A percentile compares a stretch with the other conserved stretches of the same genome.
Conservation (phyloP, 202 grass and related monocot genomes). For the Elaeis oleifera region DNA sequence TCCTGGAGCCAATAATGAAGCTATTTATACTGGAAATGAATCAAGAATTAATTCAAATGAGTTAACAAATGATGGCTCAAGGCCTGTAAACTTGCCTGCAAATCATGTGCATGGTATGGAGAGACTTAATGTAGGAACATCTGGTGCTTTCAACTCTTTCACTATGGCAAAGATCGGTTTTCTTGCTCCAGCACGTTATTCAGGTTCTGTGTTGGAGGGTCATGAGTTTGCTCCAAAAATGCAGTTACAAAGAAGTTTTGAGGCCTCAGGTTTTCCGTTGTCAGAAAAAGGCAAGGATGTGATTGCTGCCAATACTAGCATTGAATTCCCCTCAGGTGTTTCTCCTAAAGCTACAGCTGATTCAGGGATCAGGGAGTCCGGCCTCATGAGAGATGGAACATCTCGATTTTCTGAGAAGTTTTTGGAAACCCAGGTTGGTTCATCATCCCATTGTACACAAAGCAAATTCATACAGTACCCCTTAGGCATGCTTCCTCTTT, state of each 20-base stretch:
- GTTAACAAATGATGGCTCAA: conserved; percentile 12
- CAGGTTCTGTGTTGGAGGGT: conserved; percentile 54
- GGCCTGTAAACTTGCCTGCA: not conserved
- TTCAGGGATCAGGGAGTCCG: conserved; percentile 3
- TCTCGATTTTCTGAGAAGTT: conserved; percentile 3
- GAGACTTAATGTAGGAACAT: conserved; percentile 46
- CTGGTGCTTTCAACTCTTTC: conserved; percentile 57
- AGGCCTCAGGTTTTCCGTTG: conserved; percentile 46
- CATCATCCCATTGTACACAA: not conserved
- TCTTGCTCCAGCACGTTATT: conserved; percentile 40
- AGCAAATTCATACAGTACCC: not conserved
- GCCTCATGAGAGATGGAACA: conserved; percentile 8
- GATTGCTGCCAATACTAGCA: conserved; percentile 36
- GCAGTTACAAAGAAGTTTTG: conserved; percentile 27
- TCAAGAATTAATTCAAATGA: conserved; percentile 7
- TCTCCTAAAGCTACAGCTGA: conserved; percentile 37
- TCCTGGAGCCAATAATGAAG: conserved; percentile 51
- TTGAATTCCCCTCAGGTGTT: conserved; percentile 40
- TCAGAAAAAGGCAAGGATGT: conserved; percentile 84
- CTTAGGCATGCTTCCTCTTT: no score
- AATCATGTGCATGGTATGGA: not conserved
- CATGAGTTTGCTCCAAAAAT: conserved; percentile 27
- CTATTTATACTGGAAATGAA: conserved; percentile 31
- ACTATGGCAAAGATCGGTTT: conserved; percentile 38
- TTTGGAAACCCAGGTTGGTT: conserved; percentile 13